These are phyloP conservation scores for Hymenoscyphus infarciens DNA, from an alignment of 2,329 filamentous ascomycete genomes.

Conservation along the genomic window DNA sequence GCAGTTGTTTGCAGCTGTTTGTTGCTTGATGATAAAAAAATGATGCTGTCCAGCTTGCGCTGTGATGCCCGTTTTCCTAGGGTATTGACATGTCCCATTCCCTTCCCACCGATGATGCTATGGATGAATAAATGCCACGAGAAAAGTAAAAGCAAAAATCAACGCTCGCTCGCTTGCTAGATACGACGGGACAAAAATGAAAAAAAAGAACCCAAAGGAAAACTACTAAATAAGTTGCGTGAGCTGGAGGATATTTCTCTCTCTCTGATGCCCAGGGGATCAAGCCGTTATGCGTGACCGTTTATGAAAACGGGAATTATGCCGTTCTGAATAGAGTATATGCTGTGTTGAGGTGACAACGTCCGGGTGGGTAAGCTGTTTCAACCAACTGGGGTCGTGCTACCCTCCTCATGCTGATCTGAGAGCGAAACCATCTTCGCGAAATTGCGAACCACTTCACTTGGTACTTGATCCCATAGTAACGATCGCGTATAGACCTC, in stretches of 20 bases:
- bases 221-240: constrained; percentile 39
- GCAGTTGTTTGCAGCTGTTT: constrained; percentile 11
- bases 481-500: constrained; percentile 92
- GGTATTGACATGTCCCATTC: constrained; percentile 8
- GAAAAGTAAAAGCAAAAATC: constrained; percentile 37
- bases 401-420: constrained; percentile 41
- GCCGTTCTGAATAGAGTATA: constrained; percentile 14
- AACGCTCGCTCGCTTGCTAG: constrained; percentile 31
- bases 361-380: constrained; percentile 5
- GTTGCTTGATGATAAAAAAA: constrained; percentile 11
- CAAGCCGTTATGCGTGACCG: constrained; percentile 27
- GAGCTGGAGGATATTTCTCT: constrained; percentile 41
- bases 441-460: constrained; percentile 89
- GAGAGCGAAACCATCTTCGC: constrained; percentile 83
- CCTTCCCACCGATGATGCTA: constrained; percentile 11
- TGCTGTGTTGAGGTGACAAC: constrained; percentile 8
- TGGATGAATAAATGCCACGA: constrained; percentile 18
- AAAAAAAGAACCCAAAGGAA: constrained; percentile 18
- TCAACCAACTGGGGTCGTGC: constrained; percentile 22
- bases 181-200: constrained; percentile 30
- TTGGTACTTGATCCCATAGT: constrained; percentile 90
- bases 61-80: constrained; percentile 14
- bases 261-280: constrained; percentile 36
- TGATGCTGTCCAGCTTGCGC: constrained; percentile 17
- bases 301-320: constrained; percentile 17